Evolutionary conservation across 305 asterid species (phyloP).

Genomic region (Nicotiana rustica): DNA sequence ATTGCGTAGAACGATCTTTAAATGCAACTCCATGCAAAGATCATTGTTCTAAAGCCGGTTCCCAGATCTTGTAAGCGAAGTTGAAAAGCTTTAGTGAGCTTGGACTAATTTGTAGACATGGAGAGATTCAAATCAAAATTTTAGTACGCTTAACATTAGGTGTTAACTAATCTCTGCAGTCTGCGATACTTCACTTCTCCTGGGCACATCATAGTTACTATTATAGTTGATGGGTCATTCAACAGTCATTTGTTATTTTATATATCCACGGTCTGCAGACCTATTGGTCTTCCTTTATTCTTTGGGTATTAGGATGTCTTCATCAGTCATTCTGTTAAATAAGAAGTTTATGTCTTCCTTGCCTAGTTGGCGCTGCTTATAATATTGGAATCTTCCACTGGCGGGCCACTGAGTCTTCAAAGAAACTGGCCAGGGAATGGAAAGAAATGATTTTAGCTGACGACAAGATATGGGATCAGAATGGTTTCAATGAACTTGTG

Average conservation of each 20-base stretch:
- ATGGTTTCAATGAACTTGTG: constrained; percentile 85
- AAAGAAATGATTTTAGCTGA: constrained; percentile 84
- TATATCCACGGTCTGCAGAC: neutral
- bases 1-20: neutral
- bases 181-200: neutral
- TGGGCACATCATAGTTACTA: neutral
- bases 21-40: neutral
- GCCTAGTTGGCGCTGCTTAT: constrained; percentile 84
- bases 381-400: constrained; percentile 98
- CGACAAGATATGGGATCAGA: constrained; percentile 96
- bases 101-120: neutral
- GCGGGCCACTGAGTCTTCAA: constrained; percentile 89
- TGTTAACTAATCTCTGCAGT: neutral
- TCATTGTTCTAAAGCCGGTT: neutral
- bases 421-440: constrained; percentile 92
- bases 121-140: neutral
- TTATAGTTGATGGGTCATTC: constrained; percentile 19
- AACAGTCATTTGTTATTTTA: neutral
- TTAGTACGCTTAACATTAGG: neutral
- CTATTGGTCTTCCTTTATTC: neutral
- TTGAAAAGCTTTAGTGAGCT: neutral
- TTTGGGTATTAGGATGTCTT: constrained; percentile 17
- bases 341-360: constrained; percentile 33
- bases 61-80: constrained; percentile 9
- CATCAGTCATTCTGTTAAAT: constrained; percentile 34